Conservation (phyloP, 257 asterid genomes). For the Haberlea rhodopensis region DNA sequence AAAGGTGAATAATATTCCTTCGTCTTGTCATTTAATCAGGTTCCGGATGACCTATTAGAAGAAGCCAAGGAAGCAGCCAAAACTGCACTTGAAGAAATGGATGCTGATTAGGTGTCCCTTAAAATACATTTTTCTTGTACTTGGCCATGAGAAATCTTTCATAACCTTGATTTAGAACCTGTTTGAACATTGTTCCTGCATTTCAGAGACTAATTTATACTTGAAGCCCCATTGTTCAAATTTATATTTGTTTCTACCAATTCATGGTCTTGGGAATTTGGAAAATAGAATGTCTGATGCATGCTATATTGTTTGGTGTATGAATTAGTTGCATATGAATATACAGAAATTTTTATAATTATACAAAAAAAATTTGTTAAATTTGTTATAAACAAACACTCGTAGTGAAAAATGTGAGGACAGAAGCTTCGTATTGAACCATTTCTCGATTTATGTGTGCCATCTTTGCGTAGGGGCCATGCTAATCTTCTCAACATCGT, state of each 20-base stretch:
- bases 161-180: background rate
- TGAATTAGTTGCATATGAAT: background rate
- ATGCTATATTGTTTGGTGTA: too few relatives aligned
- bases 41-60: conserved; percentile 69
- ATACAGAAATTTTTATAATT: too few relatives aligned
- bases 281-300: background rate
- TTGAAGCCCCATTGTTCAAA: background rate
- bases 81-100: conserved; percentile 97
- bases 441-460: too few relatives aligned
- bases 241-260: background rate
- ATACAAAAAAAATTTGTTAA: too few relatives aligned
- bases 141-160: background rate
- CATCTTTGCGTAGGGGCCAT: too few relatives aligned
- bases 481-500: too few relatives aligned
- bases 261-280: background rate
- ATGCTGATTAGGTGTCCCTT: conserved; percentile 58
- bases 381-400: too few relatives aligned
- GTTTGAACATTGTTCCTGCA: background rate
- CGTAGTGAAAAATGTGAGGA: too few relatives aligned
- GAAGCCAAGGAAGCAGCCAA: conserved; percentile 93
- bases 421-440: too few relatives aligned
- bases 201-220: background rate
- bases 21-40: conserved; percentile 42
- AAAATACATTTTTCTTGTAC: background rate
- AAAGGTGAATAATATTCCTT: conserved; percentile 1